phyloP scores from a whole-genome alignment of 768 basidiomycete genomes.

The Boletus rubropictus region DNA sequence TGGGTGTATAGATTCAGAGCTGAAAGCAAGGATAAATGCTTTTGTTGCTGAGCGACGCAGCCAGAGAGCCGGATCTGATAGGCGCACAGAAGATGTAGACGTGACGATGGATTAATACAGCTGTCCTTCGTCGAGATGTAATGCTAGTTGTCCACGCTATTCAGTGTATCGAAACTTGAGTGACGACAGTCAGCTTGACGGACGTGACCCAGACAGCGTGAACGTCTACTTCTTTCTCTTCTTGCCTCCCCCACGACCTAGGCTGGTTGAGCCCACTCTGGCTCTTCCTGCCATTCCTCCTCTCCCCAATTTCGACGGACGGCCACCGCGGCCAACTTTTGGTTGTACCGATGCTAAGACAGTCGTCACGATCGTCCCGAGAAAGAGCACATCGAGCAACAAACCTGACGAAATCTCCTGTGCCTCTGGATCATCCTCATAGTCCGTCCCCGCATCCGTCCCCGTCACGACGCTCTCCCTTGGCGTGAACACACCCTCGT shows the following conservation, averaged over 20 bases:
- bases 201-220: background rate
- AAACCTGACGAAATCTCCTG: conserved; percentile 55
- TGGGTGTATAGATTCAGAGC: conserved; percentile 47
- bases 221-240: conserved; percentile 30
- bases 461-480: conserved; percentile 64
- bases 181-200: background rate
- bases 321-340: conserved; percentile 24
- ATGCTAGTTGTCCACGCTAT: background rate
- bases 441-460: conserved; percentile 66
- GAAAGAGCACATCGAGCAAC: conserved; percentile 13
- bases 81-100: conserved; percentile 27
- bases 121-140: conserved; percentile 3
- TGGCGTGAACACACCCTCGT: conserved; percentile 59
- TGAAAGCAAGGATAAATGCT: conserved; percentile 69
- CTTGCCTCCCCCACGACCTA: conserved; percentile 25
- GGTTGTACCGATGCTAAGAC: conserved; percentile 17
- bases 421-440: conserved; percentile 66
- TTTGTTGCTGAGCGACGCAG: conserved; percentile 57
- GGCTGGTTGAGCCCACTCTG: conserved; percentile 20
- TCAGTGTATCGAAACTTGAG: conserved; percentile 2
- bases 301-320: conserved; percentile 22
- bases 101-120: conserved; percentile 20
- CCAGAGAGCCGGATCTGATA: conserved; percentile 27
- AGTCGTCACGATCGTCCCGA: conserved; percentile 11
- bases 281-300: conserved; percentile 23